phyloP scores from a whole-genome alignment of 306 rosid species.

The Prosopis cineraria region DNA sequence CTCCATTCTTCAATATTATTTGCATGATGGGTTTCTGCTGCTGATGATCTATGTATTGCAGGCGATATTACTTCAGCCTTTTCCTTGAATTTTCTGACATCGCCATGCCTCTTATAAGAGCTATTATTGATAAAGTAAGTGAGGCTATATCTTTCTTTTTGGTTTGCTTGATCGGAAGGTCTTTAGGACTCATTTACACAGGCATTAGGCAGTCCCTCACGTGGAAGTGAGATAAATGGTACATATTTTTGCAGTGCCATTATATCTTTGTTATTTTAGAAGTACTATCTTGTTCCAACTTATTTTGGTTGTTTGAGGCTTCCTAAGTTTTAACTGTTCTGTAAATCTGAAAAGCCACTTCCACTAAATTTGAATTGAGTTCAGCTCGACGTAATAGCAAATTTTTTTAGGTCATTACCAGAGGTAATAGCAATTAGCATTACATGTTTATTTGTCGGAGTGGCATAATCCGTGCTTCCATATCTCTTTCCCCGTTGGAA shows the following conservation, averaged over 20 bases:
- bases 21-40: constrained; percentile 16
- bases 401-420: too few relatives aligned
- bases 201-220: constrained; percentile 88
- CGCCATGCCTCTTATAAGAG: constrained; percentile 73
- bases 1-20: not conserved
- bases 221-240: constrained; percentile 69
- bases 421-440: too few relatives aligned
- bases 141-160: constrained; percentile 78
- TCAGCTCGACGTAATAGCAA: constrained; percentile 11
- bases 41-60: constrained; percentile 43
- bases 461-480: too few relatives aligned
- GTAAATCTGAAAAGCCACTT: not conserved
- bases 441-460: too few relatives aligned
- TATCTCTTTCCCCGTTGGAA: too few relatives aligned
- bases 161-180: constrained; percentile 87
- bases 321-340: not conserved
- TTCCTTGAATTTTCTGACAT: constrained; percentile 88
- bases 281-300: constrained; percentile 12
- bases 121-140: constrained; percentile 71
- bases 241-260: constrained; percentile 31
- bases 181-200: constrained; percentile 88
- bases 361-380: not conserved
- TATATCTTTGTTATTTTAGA: constrained; percentile 7
- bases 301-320: constrained; percentile 14
- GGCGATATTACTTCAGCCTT: constrained; percentile 94